phyloP scores from a whole-genome alignment of 176 grass and related monocot genomes.

The Triticum timopheevii region DNA sequence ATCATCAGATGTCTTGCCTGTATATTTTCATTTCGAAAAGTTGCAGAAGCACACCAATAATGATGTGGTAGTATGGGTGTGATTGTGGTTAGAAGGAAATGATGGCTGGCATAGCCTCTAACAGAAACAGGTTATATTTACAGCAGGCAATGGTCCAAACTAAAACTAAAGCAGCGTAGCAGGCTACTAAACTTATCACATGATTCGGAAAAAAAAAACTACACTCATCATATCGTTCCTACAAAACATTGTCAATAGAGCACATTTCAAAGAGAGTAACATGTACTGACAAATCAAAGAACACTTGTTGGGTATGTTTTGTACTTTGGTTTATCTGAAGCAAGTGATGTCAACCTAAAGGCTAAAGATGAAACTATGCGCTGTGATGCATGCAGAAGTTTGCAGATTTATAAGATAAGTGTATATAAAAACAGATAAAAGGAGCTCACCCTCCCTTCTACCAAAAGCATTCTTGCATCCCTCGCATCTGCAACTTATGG shows the following conservation, averaged over 20 bases:
- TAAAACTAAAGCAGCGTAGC: conserved; percentile 20
- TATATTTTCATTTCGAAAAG: not conserved
- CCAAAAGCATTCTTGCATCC: conserved; percentile 96
- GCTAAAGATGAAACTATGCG: conserved; percentile 14
- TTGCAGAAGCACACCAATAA: conserved; percentile 10
- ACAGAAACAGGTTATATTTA: conserved; percentile 14
- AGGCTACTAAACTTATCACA: not conserved
- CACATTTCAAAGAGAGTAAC: conserved; percentile 6
- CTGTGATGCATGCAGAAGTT: conserved; percentile 18
- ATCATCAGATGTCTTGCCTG: not conserved
- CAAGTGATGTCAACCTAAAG: conserved; percentile 17
- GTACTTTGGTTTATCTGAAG: not conserved
- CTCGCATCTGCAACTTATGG: conserved; percentile 86
- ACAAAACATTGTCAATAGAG: conserved; percentile 4
- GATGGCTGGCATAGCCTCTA: not conserved
- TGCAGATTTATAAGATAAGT: not conserved
- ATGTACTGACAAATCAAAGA: not conserved
- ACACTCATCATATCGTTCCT: not conserved
- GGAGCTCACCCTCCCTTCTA: conserved; percentile 73
- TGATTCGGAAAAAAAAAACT: not conserved
- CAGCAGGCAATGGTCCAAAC: not conserved
- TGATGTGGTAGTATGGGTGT: not conserved
- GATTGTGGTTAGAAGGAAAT: not conserved
- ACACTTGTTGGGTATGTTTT: not conserved
- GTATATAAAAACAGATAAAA: conserved; percentile 27